Evolutionary conservation across 768 basidiomycete species (phyloP), one percentile per base, ranked within the genome.

Genomic region (Russula vinacea): DNA sequence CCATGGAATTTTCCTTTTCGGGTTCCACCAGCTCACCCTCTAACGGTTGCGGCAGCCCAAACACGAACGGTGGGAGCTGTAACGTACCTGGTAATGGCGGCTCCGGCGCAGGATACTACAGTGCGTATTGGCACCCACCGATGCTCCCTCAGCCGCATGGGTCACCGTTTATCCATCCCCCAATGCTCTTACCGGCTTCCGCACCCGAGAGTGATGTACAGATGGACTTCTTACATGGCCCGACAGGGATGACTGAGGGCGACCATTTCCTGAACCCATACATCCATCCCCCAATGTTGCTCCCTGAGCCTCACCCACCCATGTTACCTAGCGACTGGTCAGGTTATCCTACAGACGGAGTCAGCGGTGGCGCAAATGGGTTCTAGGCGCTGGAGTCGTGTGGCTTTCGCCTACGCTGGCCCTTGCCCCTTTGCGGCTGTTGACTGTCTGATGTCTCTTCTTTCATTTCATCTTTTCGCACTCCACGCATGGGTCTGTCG

Each of bases 121-220:
- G 75, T 35, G 66, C 86, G 9, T 87, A 88, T 70, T 90, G 89
- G 88, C 90, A 92, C 74, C 88, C 89, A 3, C 86, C 89, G 11
- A 87, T 88, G 81, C 79, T 88, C 68, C 77, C 83, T 5, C 68
- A 69, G 53, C 50, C 81, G 32, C 76, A 80, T 60, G 85, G 85
- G 4, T 83, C 83, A 1, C 78, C 81, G 22, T 72, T 84, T 45
- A 79, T 86, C 66, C 89, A 90, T 65, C 88, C 89, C 10, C 86
- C 87, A 2, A 87, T 89, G 87, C 78, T 87, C 3, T 83, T 83
- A 0, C 62, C 71, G 6, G 19, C 52, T 13, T 60, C 58, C 8
- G 37, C 58, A 13, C 3, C 45, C 35, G 69, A 39, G 24, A 84
- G 84, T 39, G 87, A 89, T 60, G 81, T 83, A 22, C 82, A 84